Conservation (phyloP, 805 yeast genomes). For the Monosporozyma siamensis region DNA sequence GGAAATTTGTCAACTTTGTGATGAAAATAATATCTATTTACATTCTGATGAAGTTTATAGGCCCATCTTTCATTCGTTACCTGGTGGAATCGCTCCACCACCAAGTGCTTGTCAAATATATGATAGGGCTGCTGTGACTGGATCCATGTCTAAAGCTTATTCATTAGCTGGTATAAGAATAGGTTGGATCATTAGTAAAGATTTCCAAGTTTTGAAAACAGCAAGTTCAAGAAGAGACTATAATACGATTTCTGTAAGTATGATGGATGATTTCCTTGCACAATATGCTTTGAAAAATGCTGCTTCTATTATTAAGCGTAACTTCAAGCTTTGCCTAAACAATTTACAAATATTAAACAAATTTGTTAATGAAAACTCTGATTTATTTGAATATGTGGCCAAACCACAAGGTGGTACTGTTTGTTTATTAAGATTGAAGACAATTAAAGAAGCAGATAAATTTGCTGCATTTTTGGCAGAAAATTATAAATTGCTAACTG, state of each 20-base stretch:
- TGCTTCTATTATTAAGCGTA: constrained; percentile 32
- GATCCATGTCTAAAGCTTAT: constrained; percentile 47
- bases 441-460: constrained; percentile 25
- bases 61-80: constrained; percentile 39
- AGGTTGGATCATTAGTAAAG: constrained; percentile 42
- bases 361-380: constrained; percentile 28
- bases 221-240: constrained; percentile 39
- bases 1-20: constrained; percentile 34
- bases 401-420: constrained; percentile 42
- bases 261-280: constrained; percentile 39
- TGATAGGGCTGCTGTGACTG: constrained; percentile 37
- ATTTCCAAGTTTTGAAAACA: constrained; percentile 25
- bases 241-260: constrained; percentile 41
- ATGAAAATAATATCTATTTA: constrained; percentile 28
- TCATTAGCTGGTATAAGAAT: constrained; percentile 44
- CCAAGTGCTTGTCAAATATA: constrained; percentile 36
- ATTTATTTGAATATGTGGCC: constrained; percentile 32
- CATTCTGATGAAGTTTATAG: constrained; percentile 47
- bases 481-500: constrained; percentile 31
- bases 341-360: constrained; percentile 33
- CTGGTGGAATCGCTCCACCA: constrained; percentile 26
- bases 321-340: constrained; percentile 31
- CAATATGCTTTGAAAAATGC: constrained; percentile 34
- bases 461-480: constrained; percentile 33
- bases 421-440: constrained; percentile 33